Evolutionary conservation across 2,329 filamentous ascomycete genomes (phyloP).

Genomic region (Penicillium sp.): DNA sequence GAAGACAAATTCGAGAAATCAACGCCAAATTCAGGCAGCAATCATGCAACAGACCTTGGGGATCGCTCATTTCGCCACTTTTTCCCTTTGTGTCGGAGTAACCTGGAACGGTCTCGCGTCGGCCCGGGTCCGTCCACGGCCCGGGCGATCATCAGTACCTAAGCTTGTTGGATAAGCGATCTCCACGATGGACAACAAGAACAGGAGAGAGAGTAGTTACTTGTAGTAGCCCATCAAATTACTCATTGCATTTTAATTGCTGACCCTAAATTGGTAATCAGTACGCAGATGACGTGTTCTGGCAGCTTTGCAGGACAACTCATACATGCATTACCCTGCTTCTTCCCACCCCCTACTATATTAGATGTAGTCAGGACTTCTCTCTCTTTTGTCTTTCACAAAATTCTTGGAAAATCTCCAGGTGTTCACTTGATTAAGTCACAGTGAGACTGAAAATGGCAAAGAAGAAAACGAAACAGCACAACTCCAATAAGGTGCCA

Average conservation of each 20-base stretch:
- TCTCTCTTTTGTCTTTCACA: constrained; percentile 8
- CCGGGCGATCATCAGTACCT: no score
- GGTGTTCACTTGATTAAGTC: constrained; percentile 3
- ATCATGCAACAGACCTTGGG: no score
- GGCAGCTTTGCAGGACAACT: neutral
- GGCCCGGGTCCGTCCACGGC: no score
- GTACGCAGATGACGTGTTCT: neutral
- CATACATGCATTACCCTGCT: constrained; percentile 8
- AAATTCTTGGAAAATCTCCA: constrained; percentile 1
- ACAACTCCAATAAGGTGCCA: constrained; percentile 5
- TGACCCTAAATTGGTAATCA: neutral
- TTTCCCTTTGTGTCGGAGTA: no score
- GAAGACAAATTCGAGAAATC: no score
- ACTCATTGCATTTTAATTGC: neutral
- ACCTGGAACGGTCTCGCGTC: no score
- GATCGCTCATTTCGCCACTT: no score
- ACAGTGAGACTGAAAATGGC: constrained; percentile 3
- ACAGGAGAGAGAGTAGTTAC: no score
- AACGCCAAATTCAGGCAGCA: no score
- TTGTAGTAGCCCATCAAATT: neutral
- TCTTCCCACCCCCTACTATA: constrained; percentile 1
- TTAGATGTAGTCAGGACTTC: constrained; percentile 7
- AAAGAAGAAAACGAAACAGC: constrained; percentile 11
- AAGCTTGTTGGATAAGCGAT: no score
- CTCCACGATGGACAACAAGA: no score